Conservation (phyloP, 2,329 filamentous ascomycete species). For the Neoarthrinium moseri region DNA sequence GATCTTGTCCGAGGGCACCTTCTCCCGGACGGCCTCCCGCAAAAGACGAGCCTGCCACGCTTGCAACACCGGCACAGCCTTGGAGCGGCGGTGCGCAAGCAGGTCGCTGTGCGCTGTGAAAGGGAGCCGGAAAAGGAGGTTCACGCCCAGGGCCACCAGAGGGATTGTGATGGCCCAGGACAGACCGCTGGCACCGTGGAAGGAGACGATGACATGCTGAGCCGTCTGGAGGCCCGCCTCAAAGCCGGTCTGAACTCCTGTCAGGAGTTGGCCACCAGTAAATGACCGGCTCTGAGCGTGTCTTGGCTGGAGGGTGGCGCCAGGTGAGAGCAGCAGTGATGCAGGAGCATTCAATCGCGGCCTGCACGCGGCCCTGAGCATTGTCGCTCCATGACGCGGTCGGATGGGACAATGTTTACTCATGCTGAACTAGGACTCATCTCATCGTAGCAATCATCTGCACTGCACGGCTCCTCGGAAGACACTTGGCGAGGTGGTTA, state of each 20-base stretch:
- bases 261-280: not conserved
- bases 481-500: no score
- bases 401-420: no score
- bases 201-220: slow-evolving; percentile 39
- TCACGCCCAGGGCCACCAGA: slow-evolving; percentile 46
- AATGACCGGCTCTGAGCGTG: not conserved
- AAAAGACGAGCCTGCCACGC: slow-evolving; percentile 32
- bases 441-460: no score
- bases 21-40: slow-evolving; percentile 17
- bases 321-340: no score
- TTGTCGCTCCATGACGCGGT: no score
- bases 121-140: slow-evolving; percentile 45
- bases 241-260: no score
- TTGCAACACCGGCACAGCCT: slow-evolving; percentile 28
- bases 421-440: no score
- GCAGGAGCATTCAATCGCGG: no score
- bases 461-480: no score
- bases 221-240: slow-evolving; percentile 30
- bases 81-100: slow-evolving; percentile 26
- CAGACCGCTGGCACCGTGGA: slow-evolving; percentile 41
- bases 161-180: slow-evolving; percentile 57
- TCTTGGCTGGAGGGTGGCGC: not conserved
- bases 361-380: no score
- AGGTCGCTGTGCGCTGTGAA: slow-evolving; percentile 37
- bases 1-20: slow-evolving; percentile 5